Conservation (phyloP, 345 rosid genomes). For the Pugionium dolabratum region DNA sequence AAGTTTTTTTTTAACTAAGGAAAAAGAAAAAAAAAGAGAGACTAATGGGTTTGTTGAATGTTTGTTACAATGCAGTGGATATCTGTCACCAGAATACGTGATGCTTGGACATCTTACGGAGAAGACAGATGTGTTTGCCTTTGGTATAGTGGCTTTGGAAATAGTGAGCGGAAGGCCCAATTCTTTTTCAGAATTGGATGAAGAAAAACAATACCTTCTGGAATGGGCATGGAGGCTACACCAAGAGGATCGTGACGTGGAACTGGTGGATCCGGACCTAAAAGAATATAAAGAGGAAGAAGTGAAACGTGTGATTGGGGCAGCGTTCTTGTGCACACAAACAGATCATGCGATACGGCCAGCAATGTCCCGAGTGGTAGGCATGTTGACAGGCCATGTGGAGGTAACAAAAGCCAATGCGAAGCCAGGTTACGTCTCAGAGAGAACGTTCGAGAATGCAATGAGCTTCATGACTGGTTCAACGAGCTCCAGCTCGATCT, state of each 20-base stretch:
- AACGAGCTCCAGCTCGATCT: slow-evolving; percentile 31
- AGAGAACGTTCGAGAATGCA: slow-evolving; percentile 54
- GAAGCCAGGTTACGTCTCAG: slow-evolving; percentile 59
- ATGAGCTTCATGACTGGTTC: slow-evolving; percentile 49
- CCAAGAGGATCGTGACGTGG: slow-evolving; percentile 43
- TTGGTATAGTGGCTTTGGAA: slow-evolving; percentile 66
- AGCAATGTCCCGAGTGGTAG: slow-evolving; percentile 51
- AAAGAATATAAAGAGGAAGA: slow-evolving; percentile 43
- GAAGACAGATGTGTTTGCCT: slow-evolving; percentile 71
- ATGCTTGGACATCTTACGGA: slow-evolving; percentile 75
- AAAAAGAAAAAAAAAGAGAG: too few species aligned
- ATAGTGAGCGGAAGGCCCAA: slow-evolving; percentile 68
- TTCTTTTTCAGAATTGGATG: slow-evolving; percentile 48
- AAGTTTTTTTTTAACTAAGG: not conserved
- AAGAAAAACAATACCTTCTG: slow-evolving; percentile 62
- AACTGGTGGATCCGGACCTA: slow-evolving; percentile 48
- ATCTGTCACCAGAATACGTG: slow-evolving; percentile 75
- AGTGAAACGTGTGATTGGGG: slow-evolving; percentile 47
- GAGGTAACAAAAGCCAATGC: slow-evolving; percentile 46
- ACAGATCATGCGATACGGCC: slow-evolving; percentile 44
- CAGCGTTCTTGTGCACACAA: slow-evolving; percentile 54
- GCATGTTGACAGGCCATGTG: slow-evolving; percentile 52
- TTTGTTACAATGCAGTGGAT: slow-evolving; percentile 52
- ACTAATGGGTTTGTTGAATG: not conserved
- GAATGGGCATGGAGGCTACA: slow-evolving; percentile 72